phyloP scores from a whole-genome alignment of 169 alveolate genomes.

The Cryptosporidium bovis region DNA sequence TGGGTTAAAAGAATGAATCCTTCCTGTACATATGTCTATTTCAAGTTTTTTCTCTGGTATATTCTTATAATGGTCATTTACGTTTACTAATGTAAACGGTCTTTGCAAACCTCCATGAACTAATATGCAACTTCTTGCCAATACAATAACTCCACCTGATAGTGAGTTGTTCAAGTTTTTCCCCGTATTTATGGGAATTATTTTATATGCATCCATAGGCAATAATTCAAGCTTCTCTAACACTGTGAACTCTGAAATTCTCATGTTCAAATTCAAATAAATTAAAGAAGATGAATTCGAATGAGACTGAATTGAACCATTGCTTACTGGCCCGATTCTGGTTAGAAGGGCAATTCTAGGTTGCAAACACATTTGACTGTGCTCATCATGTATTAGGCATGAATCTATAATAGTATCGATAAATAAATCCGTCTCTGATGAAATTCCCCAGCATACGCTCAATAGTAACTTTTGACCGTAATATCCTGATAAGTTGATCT shows the following conservation, averaged over 20 bases:
- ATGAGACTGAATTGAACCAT: slow-evolving; percentile 65
- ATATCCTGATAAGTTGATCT: not conserved
- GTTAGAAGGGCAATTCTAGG: slow-evolving; percentile 48
- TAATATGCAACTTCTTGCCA: slow-evolving; percentile 20
- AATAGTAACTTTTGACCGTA: slow-evolving; percentile 6
- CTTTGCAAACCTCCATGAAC: slow-evolving; percentile 36
- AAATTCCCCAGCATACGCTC: slow-evolving; percentile 52
- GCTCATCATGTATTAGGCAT: slow-evolving; percentile 36
- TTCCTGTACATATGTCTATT: slow-evolving; percentile 56
- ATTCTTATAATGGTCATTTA: slow-evolving; percentile 22
- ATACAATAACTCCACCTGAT: slow-evolving; percentile 48
- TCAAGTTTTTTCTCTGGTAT: slow-evolving; percentile 63
- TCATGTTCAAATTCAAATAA: slow-evolving; percentile 47
- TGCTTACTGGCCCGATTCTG: slow-evolving; percentile 63
- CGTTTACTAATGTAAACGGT: slow-evolving; percentile 35
- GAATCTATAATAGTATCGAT: slow-evolving; percentile 60
- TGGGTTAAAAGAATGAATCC: slow-evolving; percentile 28
- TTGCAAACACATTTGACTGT: slow-evolving; percentile 12
- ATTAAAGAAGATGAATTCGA: slow-evolving; percentile 41
- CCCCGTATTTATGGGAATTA: slow-evolving; percentile 31
- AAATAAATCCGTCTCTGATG: slow-evolving; percentile 16
- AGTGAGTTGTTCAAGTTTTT: slow-evolving; percentile 7
- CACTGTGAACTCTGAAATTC: slow-evolving; percentile 25
- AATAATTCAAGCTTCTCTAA: slow-evolving; percentile 56
- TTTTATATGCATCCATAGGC: slow-evolving; percentile 49